These are phyloP conservation scores for Pichia scutulata DNA, from an alignment of 805 yeast species.

Conservation along the genomic window DNA sequence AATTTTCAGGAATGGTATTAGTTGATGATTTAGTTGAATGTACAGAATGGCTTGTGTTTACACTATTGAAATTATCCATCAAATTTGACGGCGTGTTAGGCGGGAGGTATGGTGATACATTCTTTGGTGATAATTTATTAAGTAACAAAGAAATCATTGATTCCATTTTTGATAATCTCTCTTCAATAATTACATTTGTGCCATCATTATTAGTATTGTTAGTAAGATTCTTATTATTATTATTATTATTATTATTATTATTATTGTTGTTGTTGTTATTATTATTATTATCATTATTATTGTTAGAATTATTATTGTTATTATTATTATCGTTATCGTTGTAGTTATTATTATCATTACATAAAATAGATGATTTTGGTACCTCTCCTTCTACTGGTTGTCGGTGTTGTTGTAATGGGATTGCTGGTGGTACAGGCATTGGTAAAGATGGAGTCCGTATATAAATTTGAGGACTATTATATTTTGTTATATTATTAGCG, in stretches of 20 bases:
- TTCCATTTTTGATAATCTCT: slow-evolving; percentile 29
- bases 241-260: not conserved
- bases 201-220: not conserved
- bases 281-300: not conserved
- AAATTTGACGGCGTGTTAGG: not conserved
- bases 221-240: not conserved
- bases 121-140: not conserved
- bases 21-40: not conserved
- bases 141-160: slow-evolving; percentile 23
- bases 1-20: not conserved
- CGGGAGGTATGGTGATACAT: not conserved
- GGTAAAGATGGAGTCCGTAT: not conserved
- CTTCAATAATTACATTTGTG: slow-evolving; percentile 16
- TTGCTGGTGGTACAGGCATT: not conserved
- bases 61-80: not conserved
- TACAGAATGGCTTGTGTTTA: not conserved
- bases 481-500: not conserved
- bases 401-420: not conserved
- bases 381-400: not conserved
- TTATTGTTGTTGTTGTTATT: not conserved
- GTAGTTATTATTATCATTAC: not conserved
- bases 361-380: not conserved
- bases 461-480: not conserved
- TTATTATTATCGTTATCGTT: not conserved
- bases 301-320: not conserved